Percentiles rank a stretch among this genome's conserved stretches.
Evolutionary conservation across 2,329 filamentous ascomycete genomes (phyloP).

Genomic region (Neopestalotiopsis sp.): DNA sequence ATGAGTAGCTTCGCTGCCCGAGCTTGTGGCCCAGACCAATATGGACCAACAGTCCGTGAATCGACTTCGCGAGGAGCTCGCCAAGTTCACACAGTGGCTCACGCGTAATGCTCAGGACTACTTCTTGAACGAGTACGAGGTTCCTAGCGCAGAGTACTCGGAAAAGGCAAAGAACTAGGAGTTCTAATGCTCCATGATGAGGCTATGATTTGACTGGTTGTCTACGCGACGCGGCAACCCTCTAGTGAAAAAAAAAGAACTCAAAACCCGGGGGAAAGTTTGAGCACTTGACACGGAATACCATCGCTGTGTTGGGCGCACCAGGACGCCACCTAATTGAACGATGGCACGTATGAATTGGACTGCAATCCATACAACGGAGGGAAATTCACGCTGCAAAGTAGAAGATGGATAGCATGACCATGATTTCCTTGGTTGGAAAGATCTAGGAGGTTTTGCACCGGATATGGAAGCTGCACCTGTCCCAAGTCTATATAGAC

Average conservation of each 20-base stretch:
- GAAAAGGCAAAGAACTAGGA: conserved; percentile 60
- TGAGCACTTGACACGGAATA: not conserved
- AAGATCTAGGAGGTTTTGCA: not conserved
- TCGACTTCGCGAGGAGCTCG: conserved; percentile 85
- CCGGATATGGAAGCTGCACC: too few relatives aligned
- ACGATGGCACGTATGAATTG: too few relatives aligned
- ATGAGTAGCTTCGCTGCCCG: conserved; percentile 78
- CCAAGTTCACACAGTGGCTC: conserved; percentile 86
- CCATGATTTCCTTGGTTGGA: not conserved
- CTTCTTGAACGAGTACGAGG: conserved; percentile 79
- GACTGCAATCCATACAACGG: too few relatives aligned
- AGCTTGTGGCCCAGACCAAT: conserved; percentile 95
- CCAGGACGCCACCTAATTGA: not conserved
- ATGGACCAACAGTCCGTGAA: conserved; percentile 94
- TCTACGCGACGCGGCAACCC: not conserved
- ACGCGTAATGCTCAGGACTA: conserved; percentile 77
- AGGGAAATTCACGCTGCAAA: too few relatives aligned
- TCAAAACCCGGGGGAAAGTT: not conserved
- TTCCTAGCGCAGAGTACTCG: conserved; percentile 71
- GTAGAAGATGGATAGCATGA: too few relatives aligned
- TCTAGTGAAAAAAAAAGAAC: not conserved
- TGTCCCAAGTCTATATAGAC: not conserved
- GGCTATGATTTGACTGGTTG: not conserved
- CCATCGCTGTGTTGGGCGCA: not conserved
- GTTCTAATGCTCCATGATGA: not conserved